Percentiles rank a stretch among this genome's conserved stretches.
These are phyloP conservation scores for Iberis pinnata DNA, from an alignment of 345 rosid species.

Conservation along the genomic window DNA sequence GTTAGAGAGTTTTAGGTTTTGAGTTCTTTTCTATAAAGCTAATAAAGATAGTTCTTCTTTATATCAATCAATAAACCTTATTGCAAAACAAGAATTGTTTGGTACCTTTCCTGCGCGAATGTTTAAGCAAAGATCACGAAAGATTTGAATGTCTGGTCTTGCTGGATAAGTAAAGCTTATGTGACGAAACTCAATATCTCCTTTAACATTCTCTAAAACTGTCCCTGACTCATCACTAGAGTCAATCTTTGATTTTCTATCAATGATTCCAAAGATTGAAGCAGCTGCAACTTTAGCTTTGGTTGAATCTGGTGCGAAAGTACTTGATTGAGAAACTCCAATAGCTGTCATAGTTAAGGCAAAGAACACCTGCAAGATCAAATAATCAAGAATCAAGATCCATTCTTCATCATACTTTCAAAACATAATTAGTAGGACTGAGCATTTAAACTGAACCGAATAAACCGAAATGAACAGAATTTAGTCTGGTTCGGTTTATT, in stretches of 20 bases:
- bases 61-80: no score
- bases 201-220: conserved; percentile 41
- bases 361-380: conserved; percentile 60
- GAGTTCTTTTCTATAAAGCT: no score
- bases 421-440: no score
- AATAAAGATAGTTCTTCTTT: no score
- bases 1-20: no score
- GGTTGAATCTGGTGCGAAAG: conserved; percentile 45
- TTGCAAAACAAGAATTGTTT: background rate
- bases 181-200: conserved; percentile 53
- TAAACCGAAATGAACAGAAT: no score
- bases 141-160: conserved; percentile 60
- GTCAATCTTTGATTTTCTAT: conserved; percentile 54
- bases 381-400: no score
- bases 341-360: conserved; percentile 51
- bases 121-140: conserved; percentile 49
- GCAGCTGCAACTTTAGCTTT: conserved; percentile 57
- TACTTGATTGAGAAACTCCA: conserved; percentile 54
- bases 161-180: conserved; percentile 59
- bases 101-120: conserved; percentile 58
- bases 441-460: no score
- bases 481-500: no score
- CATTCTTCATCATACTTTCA: background rate
- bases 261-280: conserved; percentile 57
- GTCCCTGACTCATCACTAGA: conserved; percentile 47